Conservation (phyloP, 768 basidiomycete species). For the Psilocybe tampanensis region DNA sequence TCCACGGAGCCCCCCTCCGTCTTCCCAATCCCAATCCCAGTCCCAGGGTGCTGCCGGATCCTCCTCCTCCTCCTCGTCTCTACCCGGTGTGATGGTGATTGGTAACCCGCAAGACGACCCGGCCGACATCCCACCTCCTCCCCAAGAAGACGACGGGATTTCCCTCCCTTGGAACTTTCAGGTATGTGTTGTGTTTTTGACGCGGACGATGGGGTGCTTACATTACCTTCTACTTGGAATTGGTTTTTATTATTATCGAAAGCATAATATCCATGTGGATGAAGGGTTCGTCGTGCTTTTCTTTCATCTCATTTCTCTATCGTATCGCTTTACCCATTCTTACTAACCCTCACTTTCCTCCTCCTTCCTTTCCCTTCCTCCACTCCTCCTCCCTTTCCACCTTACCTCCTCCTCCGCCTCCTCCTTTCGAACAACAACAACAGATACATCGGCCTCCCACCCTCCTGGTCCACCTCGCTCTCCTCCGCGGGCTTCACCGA, state of each 20-base stretch:
- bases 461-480: slow-evolving; percentile 71
- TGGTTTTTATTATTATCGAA: slow-evolving; percentile 9
- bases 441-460: slow-evolving; percentile 68
- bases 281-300: slow-evolving; percentile 69
- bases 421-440: not conserved
- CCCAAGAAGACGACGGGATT: slow-evolving; percentile 59
- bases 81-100: slow-evolving; percentile 7
- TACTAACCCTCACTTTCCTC: not conserved
- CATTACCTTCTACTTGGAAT: not conserved
- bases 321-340: not conserved
- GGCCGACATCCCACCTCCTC: slow-evolving; percentile 25
- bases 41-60: too few species aligned
- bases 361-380: not conserved
- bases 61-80: too few species aligned
- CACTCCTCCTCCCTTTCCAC: not conserved
- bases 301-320: not conserved
- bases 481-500: slow-evolving; percentile 62
- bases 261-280: slow-evolving; percentile 83
- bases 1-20: slow-evolving; percentile 30
- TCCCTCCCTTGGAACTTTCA: slow-evolving; percentile 78
- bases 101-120: not conserved
- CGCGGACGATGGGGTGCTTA: not conserved
- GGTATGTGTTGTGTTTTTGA: slow-evolving; percentile 39
- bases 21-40: too few species aligned
- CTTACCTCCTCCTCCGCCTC: not conserved